phyloP scores from a whole-genome alignment of 148 eudicot species.

The Amaranthus cruentus region DNA sequence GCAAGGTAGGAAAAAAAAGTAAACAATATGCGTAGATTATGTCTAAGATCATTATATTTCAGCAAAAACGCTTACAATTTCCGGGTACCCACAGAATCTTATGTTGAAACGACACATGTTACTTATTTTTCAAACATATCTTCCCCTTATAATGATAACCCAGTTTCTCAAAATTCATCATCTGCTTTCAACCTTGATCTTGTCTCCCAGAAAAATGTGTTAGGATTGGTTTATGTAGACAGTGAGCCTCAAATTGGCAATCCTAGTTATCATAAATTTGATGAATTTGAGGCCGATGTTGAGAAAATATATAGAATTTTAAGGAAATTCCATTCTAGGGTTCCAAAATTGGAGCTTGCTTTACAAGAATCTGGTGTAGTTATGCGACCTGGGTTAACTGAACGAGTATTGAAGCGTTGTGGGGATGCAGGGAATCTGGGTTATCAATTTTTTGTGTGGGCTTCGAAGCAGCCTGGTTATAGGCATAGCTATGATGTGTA shows the following conservation, averaged over 20 bases:
- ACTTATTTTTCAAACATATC: constrained; percentile 20
- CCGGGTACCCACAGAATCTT: constrained; percentile 4
- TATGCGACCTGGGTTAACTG: constrained; percentile 60
- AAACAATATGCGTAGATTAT: constrained; percentile 38
- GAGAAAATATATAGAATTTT: constrained; percentile 72
- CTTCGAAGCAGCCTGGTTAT: constrained; percentile 67
- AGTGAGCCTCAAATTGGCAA: constrained; percentile 15
- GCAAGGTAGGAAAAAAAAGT: not conserved
- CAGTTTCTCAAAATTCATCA: not conserved
- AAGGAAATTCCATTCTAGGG: constrained; percentile 72
- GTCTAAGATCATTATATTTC: constrained; percentile 26
- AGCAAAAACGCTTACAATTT: constrained; percentile 15
- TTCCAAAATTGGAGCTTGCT: constrained; percentile 85
- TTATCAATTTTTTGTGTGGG: constrained; percentile 77
- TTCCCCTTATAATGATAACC: constrained; percentile 9
- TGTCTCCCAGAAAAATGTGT: constrained; percentile 22
- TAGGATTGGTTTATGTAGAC: constrained; percentile 40
- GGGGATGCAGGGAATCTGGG: constrained; percentile 91
- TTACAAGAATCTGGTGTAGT: constrained; percentile 63
- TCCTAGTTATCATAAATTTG: constrained; percentile 32
- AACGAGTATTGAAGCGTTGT: constrained; percentile 75
- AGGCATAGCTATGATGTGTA: constrained; percentile 77
- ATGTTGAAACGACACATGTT: constrained; percentile 13
- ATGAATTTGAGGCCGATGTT: constrained; percentile 70
- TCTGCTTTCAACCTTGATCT: constrained; percentile 15